These are phyloP conservation scores for Pseudogymnoascus sp. DNA, from an alignment of 2,329 filamentous ascomycete species.

Conservation along the genomic window DNA sequence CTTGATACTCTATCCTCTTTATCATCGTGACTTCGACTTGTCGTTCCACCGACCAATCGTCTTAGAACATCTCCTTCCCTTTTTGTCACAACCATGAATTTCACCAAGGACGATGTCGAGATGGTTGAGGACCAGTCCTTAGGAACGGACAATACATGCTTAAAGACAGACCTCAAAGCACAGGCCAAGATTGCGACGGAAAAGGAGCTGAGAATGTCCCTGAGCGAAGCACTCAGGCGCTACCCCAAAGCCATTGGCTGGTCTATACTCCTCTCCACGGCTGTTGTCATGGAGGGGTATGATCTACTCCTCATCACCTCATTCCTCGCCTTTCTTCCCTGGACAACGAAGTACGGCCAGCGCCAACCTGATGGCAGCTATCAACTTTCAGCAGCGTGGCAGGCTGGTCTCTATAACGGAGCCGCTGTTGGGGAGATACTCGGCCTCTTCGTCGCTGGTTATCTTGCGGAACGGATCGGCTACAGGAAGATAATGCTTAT, in stretches of 20 bases:
- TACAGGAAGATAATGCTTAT: conserved; percentile 42
- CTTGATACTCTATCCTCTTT: too few species aligned
- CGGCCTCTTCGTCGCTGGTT: conserved; percentile 38
- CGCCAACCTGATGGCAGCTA: conserved; percentile 28
- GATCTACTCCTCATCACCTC: conserved; percentile 32
- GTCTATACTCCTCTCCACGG: conserved; percentile 30
- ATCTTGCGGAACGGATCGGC: conserved; percentile 35
- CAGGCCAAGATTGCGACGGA: conserved; percentile 14
- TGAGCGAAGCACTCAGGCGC: conserved; percentile 11
- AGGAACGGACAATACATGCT: too few species aligned
- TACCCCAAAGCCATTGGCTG: conserved; percentile 21
- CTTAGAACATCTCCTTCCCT: too few species aligned
- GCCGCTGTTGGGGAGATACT: conserved; percentile 37
- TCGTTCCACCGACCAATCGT: too few species aligned
- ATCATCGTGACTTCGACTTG: too few species aligned
- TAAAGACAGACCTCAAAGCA: neutral
- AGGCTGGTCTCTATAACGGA: conserved; percentile 38
- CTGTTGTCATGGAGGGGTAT: conserved; percentile 35
- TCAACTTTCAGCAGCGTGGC: conserved; percentile 35
- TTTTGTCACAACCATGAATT: too few species aligned
- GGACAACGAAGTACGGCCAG: conserved; percentile 28
- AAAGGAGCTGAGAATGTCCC: conserved; percentile 9
- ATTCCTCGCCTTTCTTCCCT: conserved; percentile 31
- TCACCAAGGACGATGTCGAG: too few species aligned
- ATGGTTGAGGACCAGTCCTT: too few species aligned